Base-by-base conservation (phyloP, 75 land plant genomes). In the Sequoia sempervirens region DNA sequence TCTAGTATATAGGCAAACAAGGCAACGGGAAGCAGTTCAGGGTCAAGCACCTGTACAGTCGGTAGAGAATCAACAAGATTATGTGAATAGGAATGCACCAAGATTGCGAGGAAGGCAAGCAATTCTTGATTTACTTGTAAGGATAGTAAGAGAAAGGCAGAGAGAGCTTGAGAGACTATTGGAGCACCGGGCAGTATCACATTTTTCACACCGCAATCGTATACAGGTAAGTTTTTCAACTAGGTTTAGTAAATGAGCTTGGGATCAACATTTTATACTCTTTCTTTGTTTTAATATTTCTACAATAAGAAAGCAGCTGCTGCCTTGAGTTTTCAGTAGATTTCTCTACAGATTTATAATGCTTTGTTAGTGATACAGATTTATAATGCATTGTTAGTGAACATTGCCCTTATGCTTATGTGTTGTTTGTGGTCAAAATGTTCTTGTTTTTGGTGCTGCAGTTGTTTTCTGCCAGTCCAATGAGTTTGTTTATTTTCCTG, bases 31-130 rank as follows among this genome's bases (percentile, higher is more conserved):
- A n/a, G 74, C 64, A 69, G 88, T 68, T 52, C 85, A 81, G 70
- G 89, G 86, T 69, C 88, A 83, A 10, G 61, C 69, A 34, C 89
- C 50, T 81, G 82, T 36, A 47, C 92, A 90, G 43, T 85, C 64
- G 14, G 92, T 87, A 53, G 91, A 92, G 80, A 85, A 86, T 8
- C 88, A 81, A 81, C 89, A 90, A 36, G 92, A 89, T 83, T 90
- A 89, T 83, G 82, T 89, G 4, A 81, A 81, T 56, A 81, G 82
- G 28, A 81, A 81, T 36, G 40, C 75, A 61, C 41, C 30, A 28
- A 30, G 61, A 17, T 36, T 85, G 37, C 64, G 86, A 69, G 82
- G 84, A 34, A 45, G 84, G 58, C 80, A 68, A 41, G 85, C 84
- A 53, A 66, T 90, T 23, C 50, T 86, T 37, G 86, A 90, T 61